Percentiles rank a stretch among this genome's conserved stretches.
Conservation (phyloP, 257 asterid species). For the Solanum chmielewskii region DNA sequence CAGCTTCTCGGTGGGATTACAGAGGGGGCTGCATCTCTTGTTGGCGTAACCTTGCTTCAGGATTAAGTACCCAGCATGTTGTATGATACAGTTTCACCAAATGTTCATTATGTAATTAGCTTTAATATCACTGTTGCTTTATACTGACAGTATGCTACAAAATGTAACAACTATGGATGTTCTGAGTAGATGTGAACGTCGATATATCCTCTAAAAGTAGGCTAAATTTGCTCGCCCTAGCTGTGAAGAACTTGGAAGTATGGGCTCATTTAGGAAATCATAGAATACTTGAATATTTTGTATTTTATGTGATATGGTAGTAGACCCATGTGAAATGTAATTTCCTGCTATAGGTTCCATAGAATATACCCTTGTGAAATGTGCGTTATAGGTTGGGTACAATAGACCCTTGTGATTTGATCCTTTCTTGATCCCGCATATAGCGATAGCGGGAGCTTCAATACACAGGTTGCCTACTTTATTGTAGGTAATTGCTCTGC, state of each 20-base stretch:
- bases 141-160: not conserved
- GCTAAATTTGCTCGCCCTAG: not conserved
- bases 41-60: not conserved
- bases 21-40: not conserved
- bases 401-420: too few species aligned
- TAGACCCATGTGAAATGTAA: not conserved
- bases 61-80: constrained; percentile 5
- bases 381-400: too few species aligned
- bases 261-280: not conserved
- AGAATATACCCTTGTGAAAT: not conserved
- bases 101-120: not conserved
- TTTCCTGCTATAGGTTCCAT: not conserved
- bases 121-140: not conserved
- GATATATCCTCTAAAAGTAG: not conserved
- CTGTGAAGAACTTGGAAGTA: not conserved
- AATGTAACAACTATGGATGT: not conserved
- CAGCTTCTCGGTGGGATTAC: constrained; percentile 1
- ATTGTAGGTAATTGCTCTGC: not conserved
- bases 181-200: not conserved
- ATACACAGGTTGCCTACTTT: not conserved
- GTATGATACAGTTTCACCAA: not conserved
- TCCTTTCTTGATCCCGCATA: too few species aligned
- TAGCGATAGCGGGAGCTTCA: not conserved
- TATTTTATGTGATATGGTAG: not conserved
- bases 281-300: not conserved